A percentile compares a stretch with the other conserved stretches of the same genome.
phyloP scores from a whole-genome alignment of 371 early-diverging fungal species.

The Choanephora cucurbitarum region DNA sequence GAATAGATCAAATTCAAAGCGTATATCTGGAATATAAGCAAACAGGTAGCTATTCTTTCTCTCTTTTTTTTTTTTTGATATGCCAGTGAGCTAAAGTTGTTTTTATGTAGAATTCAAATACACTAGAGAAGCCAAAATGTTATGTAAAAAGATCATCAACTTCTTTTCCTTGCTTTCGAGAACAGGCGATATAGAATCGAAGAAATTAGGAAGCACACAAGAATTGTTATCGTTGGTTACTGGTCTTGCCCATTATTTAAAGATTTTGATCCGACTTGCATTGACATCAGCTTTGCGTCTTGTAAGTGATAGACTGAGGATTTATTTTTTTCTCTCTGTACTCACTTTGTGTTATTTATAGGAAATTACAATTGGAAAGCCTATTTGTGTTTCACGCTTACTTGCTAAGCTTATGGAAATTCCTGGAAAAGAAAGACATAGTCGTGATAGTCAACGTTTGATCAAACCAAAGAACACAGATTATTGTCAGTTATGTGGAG shows the following conservation, averaged over 20 bases:
- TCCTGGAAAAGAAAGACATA: conserved; percentile 51
- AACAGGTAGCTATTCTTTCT: conserved; percentile 25
- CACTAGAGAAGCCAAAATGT: conserved; percentile 79
- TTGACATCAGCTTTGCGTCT: conserved; percentile 85
- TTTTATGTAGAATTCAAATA: conserved; percentile 69
- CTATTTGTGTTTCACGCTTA: conserved; percentile 57
- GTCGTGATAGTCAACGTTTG: conserved; percentile 48
- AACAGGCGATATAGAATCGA: conserved; percentile 68
- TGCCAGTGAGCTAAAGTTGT: background rate
- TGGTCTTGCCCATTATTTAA: conserved; percentile 90
- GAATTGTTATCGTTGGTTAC: conserved; percentile 90
- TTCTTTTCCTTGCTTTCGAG: conserved; percentile 91
- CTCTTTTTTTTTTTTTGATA: background rate
- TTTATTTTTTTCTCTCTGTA: background rate
- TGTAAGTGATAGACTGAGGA: conserved; percentile 15
- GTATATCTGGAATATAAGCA: conserved; percentile 38
- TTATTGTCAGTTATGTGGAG: conserved; percentile 74
- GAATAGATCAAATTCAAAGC: conserved; percentile 69
- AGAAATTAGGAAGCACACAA: conserved; percentile 77
- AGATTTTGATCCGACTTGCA: conserved; percentile 85
- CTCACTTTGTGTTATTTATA: conserved; percentile 15
- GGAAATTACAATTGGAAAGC: conserved; percentile 37
- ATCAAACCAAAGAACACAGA: conserved; percentile 68
- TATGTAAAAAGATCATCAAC: conserved; percentile 78
- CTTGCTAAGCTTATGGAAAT: conserved; percentile 67